Percentiles rank a stretch among this genome's conserved stretches.
These are phyloP conservation scores for Candida succiphila DNA, from an alignment of 805 yeast genomes.

Conservation along the genomic window DNA sequence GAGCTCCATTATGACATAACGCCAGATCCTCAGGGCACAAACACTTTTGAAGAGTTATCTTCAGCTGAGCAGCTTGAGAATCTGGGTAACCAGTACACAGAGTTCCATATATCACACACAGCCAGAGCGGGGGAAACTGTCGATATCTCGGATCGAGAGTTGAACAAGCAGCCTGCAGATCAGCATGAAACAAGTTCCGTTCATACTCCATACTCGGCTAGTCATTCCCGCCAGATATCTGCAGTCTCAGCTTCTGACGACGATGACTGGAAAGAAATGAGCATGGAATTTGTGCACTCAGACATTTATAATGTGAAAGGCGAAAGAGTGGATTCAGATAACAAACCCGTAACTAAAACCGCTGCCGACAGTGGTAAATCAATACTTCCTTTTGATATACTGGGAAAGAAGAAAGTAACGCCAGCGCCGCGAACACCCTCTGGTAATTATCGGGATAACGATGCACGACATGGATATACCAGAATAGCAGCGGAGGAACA, in stretches of 20 bases:
- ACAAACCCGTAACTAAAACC: slow-evolving; percentile 4
- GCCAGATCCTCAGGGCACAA: no score
- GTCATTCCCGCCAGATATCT: no score
- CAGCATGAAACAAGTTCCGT: no score
- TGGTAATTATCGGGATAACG: slow-evolving; percentile 32
- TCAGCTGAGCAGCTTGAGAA: no score
- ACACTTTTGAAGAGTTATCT: no score
- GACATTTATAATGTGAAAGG: slow-evolving; percentile 80
- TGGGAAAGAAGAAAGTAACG: slow-evolving; percentile 9
- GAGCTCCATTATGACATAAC: no score
- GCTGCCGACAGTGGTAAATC: background rate
- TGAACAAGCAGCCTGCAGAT: background rate
- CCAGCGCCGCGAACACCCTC: slow-evolving; percentile 16
- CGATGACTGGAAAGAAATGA: slow-evolving; percentile 80
- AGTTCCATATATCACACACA: slow-evolving; percentile 12
- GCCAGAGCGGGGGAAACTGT: slow-evolving; percentile 9
- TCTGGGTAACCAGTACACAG: no score
- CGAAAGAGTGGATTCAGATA: slow-evolving; percentile 36
- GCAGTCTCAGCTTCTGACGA: no score
- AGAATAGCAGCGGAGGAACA: slow-evolving; percentile 84
- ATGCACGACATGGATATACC: slow-evolving; percentile 72
- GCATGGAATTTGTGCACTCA: slow-evolving; percentile 56
- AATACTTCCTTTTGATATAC: slow-evolving; percentile 7
- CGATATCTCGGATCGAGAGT: slow-evolving; percentile 10
- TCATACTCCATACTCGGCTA: no score